Evolutionary conservation across 73 alveolate genomes (phyloP).

Genomic region (Paramecium octaurelia): DNA sequence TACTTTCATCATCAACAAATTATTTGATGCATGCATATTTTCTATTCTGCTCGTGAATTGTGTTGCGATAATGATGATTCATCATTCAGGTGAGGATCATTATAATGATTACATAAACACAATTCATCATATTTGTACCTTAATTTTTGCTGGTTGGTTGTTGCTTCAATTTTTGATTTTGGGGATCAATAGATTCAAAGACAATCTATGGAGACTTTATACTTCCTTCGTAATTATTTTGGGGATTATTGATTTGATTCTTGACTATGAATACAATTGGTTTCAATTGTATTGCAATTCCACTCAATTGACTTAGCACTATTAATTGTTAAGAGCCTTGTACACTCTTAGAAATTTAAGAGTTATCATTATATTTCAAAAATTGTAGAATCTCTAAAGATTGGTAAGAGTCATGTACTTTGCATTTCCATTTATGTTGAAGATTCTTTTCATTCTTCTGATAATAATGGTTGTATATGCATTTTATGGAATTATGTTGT

Average conservation of each 20-base stretch:
- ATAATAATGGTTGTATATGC: not conserved
- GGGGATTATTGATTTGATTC: not conserved
- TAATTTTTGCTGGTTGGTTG: not conserved
- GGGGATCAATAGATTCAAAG: not conserved
- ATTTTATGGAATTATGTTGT: not conserved
- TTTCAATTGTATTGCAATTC: not conserved
- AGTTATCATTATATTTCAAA: not conserved
- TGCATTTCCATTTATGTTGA: conserved; percentile 2
- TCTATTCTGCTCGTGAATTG: not conserved
- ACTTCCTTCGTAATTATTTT: not conserved
- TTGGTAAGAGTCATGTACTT: conserved; percentile 20
- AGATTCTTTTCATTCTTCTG: not conserved
- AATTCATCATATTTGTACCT: not conserved
- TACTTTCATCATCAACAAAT: not conserved
- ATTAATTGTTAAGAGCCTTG: not conserved
- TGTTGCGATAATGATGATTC: not conserved
- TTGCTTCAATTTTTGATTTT: not conserved
- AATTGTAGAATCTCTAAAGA: not conserved
- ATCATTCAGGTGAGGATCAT: not conserved
- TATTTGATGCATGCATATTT: not conserved
- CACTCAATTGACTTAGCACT: not conserved
- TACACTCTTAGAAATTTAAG: conserved; percentile 2
- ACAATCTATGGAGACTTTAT: conserved; percentile 23
- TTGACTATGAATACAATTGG: not conserved
- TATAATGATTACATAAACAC: not conserved